Conservation (phyloP, 352 stramenopile species). For the Pythium dissimile region DNA sequence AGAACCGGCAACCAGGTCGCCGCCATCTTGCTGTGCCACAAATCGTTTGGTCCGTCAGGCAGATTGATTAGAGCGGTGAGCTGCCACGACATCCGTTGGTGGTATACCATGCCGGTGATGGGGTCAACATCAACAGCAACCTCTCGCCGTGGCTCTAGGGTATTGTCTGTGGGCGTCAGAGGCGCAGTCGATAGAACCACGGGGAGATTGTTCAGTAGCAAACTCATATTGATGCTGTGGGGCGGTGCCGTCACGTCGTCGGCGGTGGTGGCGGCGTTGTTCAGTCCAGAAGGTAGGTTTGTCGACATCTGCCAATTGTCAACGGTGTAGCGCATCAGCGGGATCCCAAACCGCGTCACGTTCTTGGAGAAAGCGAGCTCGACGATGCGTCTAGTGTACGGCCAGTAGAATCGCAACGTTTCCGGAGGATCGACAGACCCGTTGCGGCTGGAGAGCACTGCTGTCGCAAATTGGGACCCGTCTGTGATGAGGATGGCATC, state of each 20-base stretch:
- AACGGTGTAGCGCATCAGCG: slow-evolving; percentile 44
- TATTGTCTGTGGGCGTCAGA: not conserved
- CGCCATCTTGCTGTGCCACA: slow-evolving; percentile 34
- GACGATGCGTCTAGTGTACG: slow-evolving; percentile 35
- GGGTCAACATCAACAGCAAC: slow-evolving; percentile 47
- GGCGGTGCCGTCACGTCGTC: not conserved
- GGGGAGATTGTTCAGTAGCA: slow-evolving; percentile 39
- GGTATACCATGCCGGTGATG: slow-evolving; percentile 39
- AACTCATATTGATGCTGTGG: slow-evolving; percentile 41
- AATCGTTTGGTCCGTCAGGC: slow-evolving; percentile 5
- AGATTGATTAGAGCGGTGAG: slow-evolving; percentile 25
- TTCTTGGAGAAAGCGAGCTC: slow-evolving; percentile 38
- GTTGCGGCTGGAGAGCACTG: slow-evolving; percentile 22
- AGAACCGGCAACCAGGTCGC: slow-evolving; percentile 38
- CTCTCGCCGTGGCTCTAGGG: slow-evolving; percentile 10
- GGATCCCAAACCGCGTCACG: slow-evolving; percentile 46
- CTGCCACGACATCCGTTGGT: slow-evolving; percentile 53
- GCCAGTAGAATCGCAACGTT: slow-evolving; percentile 57
- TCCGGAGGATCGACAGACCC: slow-evolving; percentile 29
- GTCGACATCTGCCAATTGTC: slow-evolving; percentile 35
- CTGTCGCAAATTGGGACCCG: slow-evolving; percentile 57
- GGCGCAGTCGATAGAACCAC: slow-evolving; percentile 23
- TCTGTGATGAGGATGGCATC: slow-evolving; percentile 32
- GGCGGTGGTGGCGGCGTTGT: not conserved
- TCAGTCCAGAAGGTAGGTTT: slow-evolving; percentile 32